These are phyloP conservation scores for Moniliella sp. DNA, from an alignment of 1,284 basidiomycete genomes.

Conservation along the genomic window DNA sequence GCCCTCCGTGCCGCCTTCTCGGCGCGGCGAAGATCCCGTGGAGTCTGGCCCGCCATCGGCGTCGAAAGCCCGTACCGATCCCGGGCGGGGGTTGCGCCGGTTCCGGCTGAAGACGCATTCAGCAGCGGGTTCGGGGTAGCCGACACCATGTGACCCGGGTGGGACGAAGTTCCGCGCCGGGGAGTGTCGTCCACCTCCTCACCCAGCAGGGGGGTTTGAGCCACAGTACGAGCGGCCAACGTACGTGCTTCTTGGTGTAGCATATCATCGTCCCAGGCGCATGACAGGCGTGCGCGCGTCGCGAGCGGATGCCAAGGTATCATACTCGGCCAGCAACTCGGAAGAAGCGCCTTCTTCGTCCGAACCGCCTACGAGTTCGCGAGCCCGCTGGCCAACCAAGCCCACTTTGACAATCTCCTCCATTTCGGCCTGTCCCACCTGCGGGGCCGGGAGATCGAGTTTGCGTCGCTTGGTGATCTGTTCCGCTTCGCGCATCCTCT, in stretches of 20 bases:
- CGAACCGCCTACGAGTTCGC: conserved; percentile 50
- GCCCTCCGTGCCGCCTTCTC: conserved; percentile 33
- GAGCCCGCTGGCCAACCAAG: conserved; percentile 66
- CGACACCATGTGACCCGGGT: conserved; percentile 66
- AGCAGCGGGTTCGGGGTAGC: conserved; percentile 84
- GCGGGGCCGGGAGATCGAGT: conserved; percentile 64
- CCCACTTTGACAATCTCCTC: conserved; percentile 99
- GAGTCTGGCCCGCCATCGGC: conserved; percentile 14
- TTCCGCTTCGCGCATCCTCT: conserved; percentile 87
- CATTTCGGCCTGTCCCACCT: conserved; percentile 82
- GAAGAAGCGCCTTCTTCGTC: too few species aligned
- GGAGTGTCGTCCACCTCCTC: conserved; percentile 75
- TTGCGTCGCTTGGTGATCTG: conserved; percentile 71
- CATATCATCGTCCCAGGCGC: too few species aligned
- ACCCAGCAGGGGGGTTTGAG: conserved; percentile 81
- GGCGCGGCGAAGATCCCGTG: conserved; percentile 10
- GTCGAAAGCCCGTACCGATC: conserved; percentile 72
- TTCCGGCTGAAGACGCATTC: conserved; percentile 4
- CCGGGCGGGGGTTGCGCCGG: conserved; percentile 51
- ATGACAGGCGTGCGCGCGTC: too few species aligned
- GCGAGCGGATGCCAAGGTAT: too few species aligned
- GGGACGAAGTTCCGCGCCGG: too few species aligned
- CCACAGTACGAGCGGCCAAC: conserved; percentile 67
- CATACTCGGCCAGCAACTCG: too few species aligned
- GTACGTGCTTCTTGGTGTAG: conserved; percentile 84